Evolutionary conservation across 2,329 filamentous ascomycete species (phyloP), one percentile per base, ranked within the genome.

Genomic region (Monosporascus sp.): DNA sequence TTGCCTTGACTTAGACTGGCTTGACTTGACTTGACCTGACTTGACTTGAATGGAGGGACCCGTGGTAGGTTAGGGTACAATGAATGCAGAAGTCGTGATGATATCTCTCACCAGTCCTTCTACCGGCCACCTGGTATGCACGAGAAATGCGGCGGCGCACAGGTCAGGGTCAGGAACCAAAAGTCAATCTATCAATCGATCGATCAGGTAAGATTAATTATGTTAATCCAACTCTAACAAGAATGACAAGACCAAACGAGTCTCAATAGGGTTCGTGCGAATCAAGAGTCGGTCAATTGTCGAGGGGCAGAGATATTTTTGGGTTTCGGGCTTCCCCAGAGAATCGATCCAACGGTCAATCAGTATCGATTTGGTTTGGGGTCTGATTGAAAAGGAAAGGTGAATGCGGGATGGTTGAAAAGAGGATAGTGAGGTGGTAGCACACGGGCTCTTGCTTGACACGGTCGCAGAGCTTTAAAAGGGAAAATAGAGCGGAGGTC

Each of bases 351-450:
- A 70, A 65, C 65, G 66, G 68, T 46, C 63, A 61, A 66, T 67
- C 71, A 70, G 65, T 65, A 63, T 68, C 66, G 61, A 65, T 63
- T 62, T 68, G 58, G 61, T 63, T 63, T 62, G 68, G 58, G 61
- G 67, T 64, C 67, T 60, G 71, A 74, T 74, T 70, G 71, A 75
- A 74, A 68, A 72, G 73, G 73, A 69, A 75, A 71, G 69, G 73
- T 70, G 67, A 74, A 70, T 72, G 72, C 73, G 71, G 70, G 73
- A 72, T 74, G 74, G 62, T 69, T 74, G 72, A 75, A 76, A 76
- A 74, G 72, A 76, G 74, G 68, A 75, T 75, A 75, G 73, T 68
- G 71, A 74, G 71, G 70, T 74, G 68, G 74, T 76, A 74, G 72
- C 72, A 75, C 72, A 68, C 70, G 70, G 70, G 67, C 70, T 71